Percentiles rank a stretch among this genome's conserved stretches.
Evolutionary conservation across 2,329 filamentous ascomycete genomes (phyloP).

Genomic region (Sclerotinia trifoliorum): DNA sequence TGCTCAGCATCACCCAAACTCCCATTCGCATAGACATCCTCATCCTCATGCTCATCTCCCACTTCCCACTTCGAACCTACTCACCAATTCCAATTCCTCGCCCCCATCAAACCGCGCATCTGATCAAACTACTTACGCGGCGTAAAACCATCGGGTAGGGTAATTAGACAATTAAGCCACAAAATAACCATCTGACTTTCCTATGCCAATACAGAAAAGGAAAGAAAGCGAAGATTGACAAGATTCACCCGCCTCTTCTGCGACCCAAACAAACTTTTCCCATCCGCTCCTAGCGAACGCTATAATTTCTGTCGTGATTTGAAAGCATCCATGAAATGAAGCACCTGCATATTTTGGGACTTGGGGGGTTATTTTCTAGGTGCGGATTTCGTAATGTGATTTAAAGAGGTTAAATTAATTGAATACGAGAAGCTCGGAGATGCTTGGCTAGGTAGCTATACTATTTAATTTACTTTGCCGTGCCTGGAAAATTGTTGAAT

Average conservation of each 20-base stretch:
- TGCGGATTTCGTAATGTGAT: constrained; percentile 19
- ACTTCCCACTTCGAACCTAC: constrained; percentile 16
- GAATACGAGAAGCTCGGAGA: constrained; percentile 10
- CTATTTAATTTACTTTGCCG: constrained; percentile 3
- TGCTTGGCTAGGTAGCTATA: background rate
- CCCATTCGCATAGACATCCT: constrained; percentile 6
- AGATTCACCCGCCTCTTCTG: constrained; percentile 24
- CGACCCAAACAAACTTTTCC: constrained; percentile 29
- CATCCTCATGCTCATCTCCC: constrained; percentile 25
- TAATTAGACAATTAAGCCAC: background rate
- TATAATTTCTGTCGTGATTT: constrained; percentile 19
- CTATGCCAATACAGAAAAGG: constrained; percentile 38
- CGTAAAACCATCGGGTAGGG: background rate
- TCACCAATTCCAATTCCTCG: constrained; percentile 26
- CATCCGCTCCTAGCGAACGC: constrained; percentile 25
- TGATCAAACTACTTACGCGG: constrained; percentile 25
- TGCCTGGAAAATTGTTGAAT: background rate
- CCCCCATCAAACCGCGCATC: background rate
- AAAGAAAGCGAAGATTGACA: constrained; percentile 28
- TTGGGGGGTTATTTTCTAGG: constrained; percentile 13
- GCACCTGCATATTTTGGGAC: constrained; percentile 16
- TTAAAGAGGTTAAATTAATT: constrained; percentile 8
- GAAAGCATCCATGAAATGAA: constrained; percentile 11
- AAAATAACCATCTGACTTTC: constrained; percentile 34
- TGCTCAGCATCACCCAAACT: background rate